A percentile compares a stretch with the other conserved stretches of the same genome.
Conservation (phyloP, 148 eudicot species). For the Rhododendron henanense region DNA sequence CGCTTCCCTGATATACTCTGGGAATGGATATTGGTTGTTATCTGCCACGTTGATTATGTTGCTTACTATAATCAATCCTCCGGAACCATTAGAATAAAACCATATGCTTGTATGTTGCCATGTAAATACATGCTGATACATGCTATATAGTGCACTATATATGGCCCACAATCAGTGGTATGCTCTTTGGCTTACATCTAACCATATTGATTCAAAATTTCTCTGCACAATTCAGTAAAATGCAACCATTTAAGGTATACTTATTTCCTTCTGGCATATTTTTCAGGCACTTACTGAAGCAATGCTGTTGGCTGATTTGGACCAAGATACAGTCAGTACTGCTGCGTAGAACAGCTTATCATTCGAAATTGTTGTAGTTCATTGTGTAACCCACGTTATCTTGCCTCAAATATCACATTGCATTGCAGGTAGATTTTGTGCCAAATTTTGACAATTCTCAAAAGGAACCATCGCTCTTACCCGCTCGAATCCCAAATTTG, state of each 20-base stretch:
- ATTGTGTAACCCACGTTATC: not conserved
- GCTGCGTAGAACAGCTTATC: not conserved
- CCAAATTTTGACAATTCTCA: conserved; percentile 94
- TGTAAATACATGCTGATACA: not conserved
- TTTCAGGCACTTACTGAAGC: conserved; percentile 91
- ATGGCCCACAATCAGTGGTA: not conserved
- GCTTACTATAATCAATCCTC: not conserved
- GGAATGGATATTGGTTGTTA: not conserved
- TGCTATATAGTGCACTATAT: not conserved
- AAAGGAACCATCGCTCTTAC: conserved; percentile 84
- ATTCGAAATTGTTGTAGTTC: not conserved
- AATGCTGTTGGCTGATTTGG: conserved; percentile 92
- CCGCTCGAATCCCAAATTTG: conserved; percentile 82
- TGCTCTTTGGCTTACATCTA: not conserved
- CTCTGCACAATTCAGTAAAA: not conserved
- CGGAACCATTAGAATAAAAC: not conserved
- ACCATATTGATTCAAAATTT: not conserved
- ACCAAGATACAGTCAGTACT: conserved; percentile 76
- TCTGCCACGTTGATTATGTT: not conserved
- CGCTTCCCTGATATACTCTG: not conserved
- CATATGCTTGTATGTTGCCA: not conserved
- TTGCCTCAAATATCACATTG: not conserved
- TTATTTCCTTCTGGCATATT: conserved; percentile 15
- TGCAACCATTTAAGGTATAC: conserved; percentile 10
- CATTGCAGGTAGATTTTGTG: conserved; percentile 82